Conservation (phyloP, 2,329 filamentous ascomycete genomes). For the Fusarium tuaranense region DNA sequence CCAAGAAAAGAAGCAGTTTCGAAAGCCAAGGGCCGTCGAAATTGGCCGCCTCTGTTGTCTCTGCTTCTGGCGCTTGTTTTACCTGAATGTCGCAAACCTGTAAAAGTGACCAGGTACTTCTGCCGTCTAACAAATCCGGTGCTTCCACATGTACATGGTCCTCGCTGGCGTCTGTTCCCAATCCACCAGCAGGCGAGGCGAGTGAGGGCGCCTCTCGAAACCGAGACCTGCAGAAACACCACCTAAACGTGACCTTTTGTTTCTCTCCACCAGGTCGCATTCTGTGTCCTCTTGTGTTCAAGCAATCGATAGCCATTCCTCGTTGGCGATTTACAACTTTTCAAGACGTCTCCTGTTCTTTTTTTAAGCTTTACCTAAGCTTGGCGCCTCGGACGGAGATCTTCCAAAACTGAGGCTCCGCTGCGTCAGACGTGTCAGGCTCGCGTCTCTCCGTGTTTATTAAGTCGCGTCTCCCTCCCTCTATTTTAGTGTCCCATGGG, state of each 20-base stretch:
- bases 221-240: constrained; percentile 34
- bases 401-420: neutral
- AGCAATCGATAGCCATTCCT: constrained; percentile 31
- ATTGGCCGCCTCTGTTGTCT: constrained; percentile 26
- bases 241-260: constrained; percentile 1
- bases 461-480: constrained; percentile 19
- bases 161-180: constrained; percentile 31
- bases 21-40: constrained; percentile 16
- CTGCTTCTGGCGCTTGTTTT: constrained; percentile 37
- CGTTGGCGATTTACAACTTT: neutral
- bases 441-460: constrained; percentile 19
- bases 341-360: constrained; percentile 13
- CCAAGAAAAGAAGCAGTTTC: constrained; percentile 9
- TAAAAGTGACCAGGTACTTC: constrained; percentile 27
- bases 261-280: constrained; percentile 34
- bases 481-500: constrained; percentile 14
- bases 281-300: constrained; percentile 3
- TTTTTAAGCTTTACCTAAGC: constrained; percentile 18
- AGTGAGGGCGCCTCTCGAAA: constrained; percentile 43
- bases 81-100: constrained; percentile 13
- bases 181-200: constrained; percentile 8
- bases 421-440: constrained; percentile 24
- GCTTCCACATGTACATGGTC: constrained; percentile 13
- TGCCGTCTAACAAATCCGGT: neutral
- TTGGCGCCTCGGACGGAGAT: neutral